These are phyloP conservation scores for Syzygium grande DNA, from an alignment of 345 rosid species.

Conservation along the genomic window DNA sequence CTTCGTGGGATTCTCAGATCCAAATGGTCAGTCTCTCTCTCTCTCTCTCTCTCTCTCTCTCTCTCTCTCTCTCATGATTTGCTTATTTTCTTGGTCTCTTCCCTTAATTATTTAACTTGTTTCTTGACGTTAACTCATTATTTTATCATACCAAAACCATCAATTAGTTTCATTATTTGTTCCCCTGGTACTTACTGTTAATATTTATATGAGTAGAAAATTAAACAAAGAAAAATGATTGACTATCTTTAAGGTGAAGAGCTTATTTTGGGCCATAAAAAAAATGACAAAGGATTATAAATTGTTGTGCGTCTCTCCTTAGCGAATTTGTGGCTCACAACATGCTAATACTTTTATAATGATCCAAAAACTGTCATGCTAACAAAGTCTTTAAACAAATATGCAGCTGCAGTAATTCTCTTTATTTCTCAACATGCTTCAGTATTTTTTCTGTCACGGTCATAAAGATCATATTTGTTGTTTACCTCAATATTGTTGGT, in stretches of 20 bases:
- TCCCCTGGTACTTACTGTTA: background rate
- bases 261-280: too few species aligned
- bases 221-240: too few species aligned
- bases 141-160: background rate
- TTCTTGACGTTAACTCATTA: background rate
- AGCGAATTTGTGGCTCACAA: too few species aligned
- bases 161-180: background rate
- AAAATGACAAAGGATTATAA: too few species aligned
- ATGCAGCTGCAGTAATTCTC: background rate
- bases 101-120: background rate
- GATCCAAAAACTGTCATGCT: too few species aligned
- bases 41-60: background rate
- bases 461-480: background rate
- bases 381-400: background rate
- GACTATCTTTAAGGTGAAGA: too few species aligned
- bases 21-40: constrained; percentile 11
- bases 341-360: too few species aligned
- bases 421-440: background rate
- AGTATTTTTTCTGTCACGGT: background rate
- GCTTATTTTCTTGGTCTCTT: background rate
- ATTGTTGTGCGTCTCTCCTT: too few species aligned
- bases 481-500: background rate
- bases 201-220: background rate
- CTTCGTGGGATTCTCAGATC: constrained; percentile 10
- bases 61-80: background rate